Evolutionary conservation across 1,284 basidiomycete species (phyloP).

Genomic region (Afroboletus lepidellus): DNA sequence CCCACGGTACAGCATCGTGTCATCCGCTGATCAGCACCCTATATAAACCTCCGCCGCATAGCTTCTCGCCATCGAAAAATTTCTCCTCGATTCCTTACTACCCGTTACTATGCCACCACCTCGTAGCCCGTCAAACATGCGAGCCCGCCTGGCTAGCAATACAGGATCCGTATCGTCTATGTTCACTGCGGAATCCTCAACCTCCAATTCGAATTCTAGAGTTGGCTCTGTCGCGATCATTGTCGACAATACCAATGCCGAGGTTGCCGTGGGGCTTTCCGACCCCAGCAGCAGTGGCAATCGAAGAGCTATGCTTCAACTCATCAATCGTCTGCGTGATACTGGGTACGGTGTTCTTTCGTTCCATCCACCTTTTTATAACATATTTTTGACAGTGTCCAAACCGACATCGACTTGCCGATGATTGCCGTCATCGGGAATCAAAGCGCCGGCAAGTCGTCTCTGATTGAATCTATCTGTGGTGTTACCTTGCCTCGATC

Average conservation of each 20-base stretch:
- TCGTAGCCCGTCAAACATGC: neutral
- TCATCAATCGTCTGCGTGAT: slow-evolving; percentile 52
- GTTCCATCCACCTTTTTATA: neutral
- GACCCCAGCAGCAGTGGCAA: slow-evolving; percentile 37
- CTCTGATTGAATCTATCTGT: slow-evolving; percentile 72
- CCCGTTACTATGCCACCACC: neutral
- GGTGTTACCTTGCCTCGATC: slow-evolving; percentile 68
- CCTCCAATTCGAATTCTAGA: neutral
- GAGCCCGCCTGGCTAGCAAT: neutral
- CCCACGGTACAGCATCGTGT: neutral
- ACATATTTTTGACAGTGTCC: slow-evolving; percentile 42
- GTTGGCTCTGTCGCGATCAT: neutral
- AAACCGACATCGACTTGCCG: slow-evolving; percentile 66
- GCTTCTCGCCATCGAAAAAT: neutral
- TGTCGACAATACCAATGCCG: neutral
- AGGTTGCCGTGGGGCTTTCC: slow-evolving; percentile 44
- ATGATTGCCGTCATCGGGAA: slow-evolving; percentile 66
- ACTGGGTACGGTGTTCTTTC: slow-evolving; percentile 45
- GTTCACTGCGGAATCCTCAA: neutral
- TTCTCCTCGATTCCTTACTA: neutral
- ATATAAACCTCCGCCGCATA: slow-evolving; percentile 7
- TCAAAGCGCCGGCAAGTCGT: slow-evolving; percentile 72
- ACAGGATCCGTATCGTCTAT: neutral
- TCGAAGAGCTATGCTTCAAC: slow-evolving; percentile 47
- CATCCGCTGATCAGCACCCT: neutral